Evolutionary conservation across 352 stramenopile species (phyloP).

Genomic region (Phytophthora pisi): DNA sequence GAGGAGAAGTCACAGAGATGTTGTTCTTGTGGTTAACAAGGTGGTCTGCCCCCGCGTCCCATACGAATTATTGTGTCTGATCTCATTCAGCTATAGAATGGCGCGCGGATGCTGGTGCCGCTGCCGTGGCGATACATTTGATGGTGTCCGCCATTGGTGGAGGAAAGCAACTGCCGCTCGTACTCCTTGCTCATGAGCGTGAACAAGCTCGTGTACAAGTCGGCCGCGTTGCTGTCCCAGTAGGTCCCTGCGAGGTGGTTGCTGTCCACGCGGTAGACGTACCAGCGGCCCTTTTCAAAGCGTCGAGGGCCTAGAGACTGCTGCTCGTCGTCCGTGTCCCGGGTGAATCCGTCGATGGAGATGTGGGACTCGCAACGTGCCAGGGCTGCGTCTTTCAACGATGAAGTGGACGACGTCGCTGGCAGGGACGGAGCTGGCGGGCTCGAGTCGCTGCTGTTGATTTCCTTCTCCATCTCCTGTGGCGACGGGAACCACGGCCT

Average conservation of each 20-base stretch:
- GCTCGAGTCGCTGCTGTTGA: constrained; percentile 26
- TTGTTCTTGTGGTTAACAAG: constrained; percentile 8
- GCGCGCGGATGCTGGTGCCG: neutral
- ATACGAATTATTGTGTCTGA: neutral
- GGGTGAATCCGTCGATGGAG: constrained; percentile 71
- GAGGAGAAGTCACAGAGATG: neutral
- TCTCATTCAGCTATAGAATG: constrained; percentile 19
- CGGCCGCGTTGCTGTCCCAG: constrained; percentile 63
- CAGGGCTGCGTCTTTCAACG: constrained; percentile 35
- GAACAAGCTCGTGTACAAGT: constrained; percentile 78
- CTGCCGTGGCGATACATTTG: constrained; percentile 20
- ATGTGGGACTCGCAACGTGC: constrained; percentile 69
- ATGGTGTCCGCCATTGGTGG: constrained; percentile 16
- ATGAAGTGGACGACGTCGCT: constrained; percentile 45
- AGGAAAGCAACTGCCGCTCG: constrained; percentile 35
- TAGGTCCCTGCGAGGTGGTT: constrained; percentile 80
- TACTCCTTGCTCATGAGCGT: constrained; percentile 68
- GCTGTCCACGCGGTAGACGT: constrained; percentile 77
- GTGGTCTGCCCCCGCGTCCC: neutral
- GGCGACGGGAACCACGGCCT: constrained; percentile 67
- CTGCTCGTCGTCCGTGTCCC: constrained; percentile 41
- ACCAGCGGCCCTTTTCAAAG: constrained; percentile 73
- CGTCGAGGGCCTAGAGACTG: constrained; percentile 19
- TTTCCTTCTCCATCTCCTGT: constrained; percentile 45
- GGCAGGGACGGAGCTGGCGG: constrained; percentile 42